These are phyloP conservation scores for Nemania sp. DNA, from an alignment of 2,329 filamentous ascomycete species.

Conservation along the genomic window DNA sequence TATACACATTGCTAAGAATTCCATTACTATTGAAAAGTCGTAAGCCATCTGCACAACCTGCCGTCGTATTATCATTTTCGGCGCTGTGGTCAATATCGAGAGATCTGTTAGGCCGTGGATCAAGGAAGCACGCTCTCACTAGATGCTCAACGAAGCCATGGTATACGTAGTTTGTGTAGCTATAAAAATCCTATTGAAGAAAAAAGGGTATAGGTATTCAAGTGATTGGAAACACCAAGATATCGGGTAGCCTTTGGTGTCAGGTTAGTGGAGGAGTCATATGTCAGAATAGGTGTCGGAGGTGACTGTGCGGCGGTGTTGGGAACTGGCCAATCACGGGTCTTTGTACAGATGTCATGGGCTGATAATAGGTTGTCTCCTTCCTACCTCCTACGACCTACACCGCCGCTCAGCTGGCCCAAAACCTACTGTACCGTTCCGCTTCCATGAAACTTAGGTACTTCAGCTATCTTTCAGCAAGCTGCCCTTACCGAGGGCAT, in stretches of 20 bases:
- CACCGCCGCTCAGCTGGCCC: neutral
- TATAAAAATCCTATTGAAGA: neutral
- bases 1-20: conserved; percentile 22
- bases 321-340: conserved; percentile 17
- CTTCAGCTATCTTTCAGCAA: too few relatives aligned
- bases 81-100: conserved; percentile 19
- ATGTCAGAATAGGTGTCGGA: neutral
- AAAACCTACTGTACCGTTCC: too few relatives aligned
- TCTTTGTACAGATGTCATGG: conserved; percentile 2
- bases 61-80: conserved; percentile 49
- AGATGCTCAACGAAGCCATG: conserved; percentile 16
- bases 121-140: conserved; percentile 10
- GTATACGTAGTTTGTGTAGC: neutral
- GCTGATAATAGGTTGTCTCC: conserved; percentile 7
- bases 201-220: neutral
- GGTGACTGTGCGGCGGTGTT: conserved; percentile 6
- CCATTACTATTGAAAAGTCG: conserved; percentile 35
- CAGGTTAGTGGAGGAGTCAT: conserved; percentile 22
- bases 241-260: neutral
- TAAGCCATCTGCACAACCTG: conserved; percentile 34
- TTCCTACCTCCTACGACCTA: neutral
- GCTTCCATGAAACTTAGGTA: too few relatives aligned
- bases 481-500: too few relatives aligned
- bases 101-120: conserved; percentile 17
- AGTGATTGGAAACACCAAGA: neutral